Evolutionary conservation across 1,284 basidiomycete species (phyloP).

Genomic region (Papiliotrema fonsecae): DNA sequence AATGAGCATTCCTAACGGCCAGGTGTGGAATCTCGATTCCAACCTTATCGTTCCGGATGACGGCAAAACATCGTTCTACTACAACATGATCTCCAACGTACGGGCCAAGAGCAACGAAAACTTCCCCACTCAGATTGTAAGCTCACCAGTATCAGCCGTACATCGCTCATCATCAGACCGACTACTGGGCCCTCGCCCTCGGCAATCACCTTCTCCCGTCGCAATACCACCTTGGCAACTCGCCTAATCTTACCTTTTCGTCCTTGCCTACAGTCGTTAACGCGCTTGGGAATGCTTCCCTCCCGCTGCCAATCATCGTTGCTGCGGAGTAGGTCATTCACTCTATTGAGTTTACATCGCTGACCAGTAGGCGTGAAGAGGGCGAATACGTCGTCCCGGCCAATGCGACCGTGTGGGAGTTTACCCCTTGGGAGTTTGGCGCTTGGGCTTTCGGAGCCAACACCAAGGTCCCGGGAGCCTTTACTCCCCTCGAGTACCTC

Average conservation of each 20-base stretch:
- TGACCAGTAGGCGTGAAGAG: slow-evolving; percentile 41
- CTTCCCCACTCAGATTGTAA: slow-evolving; percentile 42
- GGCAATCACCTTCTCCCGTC: slow-evolving; percentile 42
- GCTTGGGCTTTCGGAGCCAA: slow-evolving; percentile 47
- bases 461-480: slow-evolving; percentile 37
- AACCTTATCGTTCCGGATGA: slow-evolving; percentile 50
- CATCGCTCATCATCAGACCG: slow-evolving; percentile 20
- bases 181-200: slow-evolving; percentile 45
- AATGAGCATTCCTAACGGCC: background rate
- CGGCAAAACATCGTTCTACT: slow-evolving; percentile 47
- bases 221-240: slow-evolving; percentile 34
- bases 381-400: slow-evolving; percentile 46
- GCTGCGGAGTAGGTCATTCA: slow-evolving; percentile 45
- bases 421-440: slow-evolving; percentile 52
- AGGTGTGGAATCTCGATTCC: slow-evolving; percentile 48
- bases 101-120: slow-evolving; percentile 36
- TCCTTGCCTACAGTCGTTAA: slow-evolving; percentile 24
- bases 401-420: slow-evolving; percentile 51
- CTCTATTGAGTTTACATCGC: background rate
- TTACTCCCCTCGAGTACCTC: slow-evolving; percentile 44
- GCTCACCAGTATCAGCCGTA: background rate
- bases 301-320: slow-evolving; percentile 50
- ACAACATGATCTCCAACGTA: slow-evolving; percentile 42
- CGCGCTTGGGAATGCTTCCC: slow-evolving; percentile 26
- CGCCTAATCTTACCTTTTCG: slow-evolving; percentile 43